phyloP scores from a whole-genome alignment of 2,329 filamentous ascomycete genomes.

The Massarina eburnea region DNA sequence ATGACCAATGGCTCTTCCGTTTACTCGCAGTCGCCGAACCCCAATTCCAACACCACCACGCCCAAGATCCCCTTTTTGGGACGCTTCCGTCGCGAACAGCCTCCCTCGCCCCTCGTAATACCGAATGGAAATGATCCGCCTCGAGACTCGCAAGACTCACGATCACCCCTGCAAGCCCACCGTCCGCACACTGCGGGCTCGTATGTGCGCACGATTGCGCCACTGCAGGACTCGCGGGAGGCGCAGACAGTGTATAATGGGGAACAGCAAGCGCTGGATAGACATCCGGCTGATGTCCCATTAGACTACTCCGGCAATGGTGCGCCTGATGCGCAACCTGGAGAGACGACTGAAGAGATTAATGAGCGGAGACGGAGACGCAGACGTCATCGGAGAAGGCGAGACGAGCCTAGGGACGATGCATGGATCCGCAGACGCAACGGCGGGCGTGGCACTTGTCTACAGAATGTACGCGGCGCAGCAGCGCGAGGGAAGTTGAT shows the following conservation, averaged over 20 bases:
- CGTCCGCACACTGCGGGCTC: conserved; percentile 38
- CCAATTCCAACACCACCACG: conserved; percentile 25
- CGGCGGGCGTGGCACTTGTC: conserved; percentile 16
- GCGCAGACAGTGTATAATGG: conserved; percentile 22
- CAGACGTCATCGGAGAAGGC: conserved; percentile 29
- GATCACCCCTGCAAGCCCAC: conserved; percentile 33
- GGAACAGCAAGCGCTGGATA: conserved; percentile 1
- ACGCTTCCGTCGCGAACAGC: conserved; percentile 33
- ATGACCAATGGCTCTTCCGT: conserved; percentile 41
- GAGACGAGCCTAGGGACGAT: conserved; percentile 2
- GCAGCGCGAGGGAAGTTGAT: conserved; percentile 36
- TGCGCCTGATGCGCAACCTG: conserved; percentile 53
- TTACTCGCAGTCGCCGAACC: conserved; percentile 38
- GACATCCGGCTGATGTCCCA: conserved; percentile 37
- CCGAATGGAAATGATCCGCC: conserved; percentile 20
- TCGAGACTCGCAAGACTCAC: conserved; percentile 28
- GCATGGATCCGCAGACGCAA: conserved; percentile 30
- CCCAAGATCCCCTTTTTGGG: conserved; percentile 38
- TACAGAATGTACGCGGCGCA: conserved; percentile 24
- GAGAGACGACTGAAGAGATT: conserved; percentile 51
- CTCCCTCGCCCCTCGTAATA: conserved; percentile 23
- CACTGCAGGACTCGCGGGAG: conserved; percentile 22
- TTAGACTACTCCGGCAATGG: conserved; percentile 23
- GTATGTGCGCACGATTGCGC: conserved; percentile 34
- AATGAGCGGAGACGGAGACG: conserved; percentile 39